These are phyloP conservation scores for Aegilops longissima DNA, from an alignment of 176 grass and related monocot species.

Conservation along the genomic window DNA sequence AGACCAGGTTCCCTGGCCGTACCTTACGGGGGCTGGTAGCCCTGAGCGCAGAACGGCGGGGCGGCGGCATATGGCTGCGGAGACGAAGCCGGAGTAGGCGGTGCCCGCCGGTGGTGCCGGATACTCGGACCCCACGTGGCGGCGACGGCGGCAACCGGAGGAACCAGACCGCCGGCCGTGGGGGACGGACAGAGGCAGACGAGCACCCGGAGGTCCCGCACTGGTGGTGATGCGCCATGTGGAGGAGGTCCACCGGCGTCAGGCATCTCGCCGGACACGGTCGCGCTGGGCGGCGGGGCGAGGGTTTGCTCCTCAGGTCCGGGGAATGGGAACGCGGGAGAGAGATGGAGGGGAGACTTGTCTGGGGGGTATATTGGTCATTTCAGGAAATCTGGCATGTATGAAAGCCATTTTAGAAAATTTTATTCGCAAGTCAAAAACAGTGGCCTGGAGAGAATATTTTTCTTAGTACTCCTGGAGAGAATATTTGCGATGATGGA, in stretches of 20 bases:
- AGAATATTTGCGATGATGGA: no score
- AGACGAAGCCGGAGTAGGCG: neutral
- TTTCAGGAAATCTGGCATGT: no score
- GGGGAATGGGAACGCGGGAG: neutral
- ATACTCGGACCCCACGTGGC: neutral
- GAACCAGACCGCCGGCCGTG: neutral
- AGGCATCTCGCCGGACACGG: neutral
- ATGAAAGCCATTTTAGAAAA: no score
- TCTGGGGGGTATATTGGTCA: neutral
- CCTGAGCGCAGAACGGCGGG: neutral
- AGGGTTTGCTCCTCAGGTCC: neutral
- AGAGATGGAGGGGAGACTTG: neutral
- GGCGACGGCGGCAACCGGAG: neutral
- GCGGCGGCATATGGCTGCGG: neutral
- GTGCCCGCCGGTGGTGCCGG: neutral
- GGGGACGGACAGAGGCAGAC: neutral
- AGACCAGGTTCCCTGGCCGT: neutral
- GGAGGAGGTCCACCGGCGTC: neutral
- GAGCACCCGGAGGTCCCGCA: neutral
- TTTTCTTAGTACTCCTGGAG: no score
- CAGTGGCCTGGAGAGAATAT: no score
- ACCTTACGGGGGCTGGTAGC: neutral
- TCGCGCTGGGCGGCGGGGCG: neutral
- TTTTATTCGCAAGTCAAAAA: no score
- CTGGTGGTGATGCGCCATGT: neutral